Conservation (phyloP, 345 rosid genomes). For the Gossypium australe region DNA sequence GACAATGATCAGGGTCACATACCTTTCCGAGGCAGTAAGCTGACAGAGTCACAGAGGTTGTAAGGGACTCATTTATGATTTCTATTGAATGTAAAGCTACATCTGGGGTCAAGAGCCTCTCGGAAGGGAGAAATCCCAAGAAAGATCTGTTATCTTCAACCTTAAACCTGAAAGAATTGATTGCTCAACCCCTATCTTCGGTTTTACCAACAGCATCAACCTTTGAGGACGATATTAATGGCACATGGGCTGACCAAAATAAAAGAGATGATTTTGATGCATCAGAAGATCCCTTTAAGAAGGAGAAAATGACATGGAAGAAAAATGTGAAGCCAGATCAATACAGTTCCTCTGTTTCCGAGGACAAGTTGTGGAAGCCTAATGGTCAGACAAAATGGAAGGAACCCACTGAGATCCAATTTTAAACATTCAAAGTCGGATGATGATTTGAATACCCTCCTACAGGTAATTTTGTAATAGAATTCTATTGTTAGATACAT, state of each 20-base stretch:
- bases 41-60: conserved; percentile 96
- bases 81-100: neutral
- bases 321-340: conserved; percentile 61
- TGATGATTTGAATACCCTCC: conserved; percentile 68
- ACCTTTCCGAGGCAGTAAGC: conserved; percentile 97
- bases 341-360: conserved; percentile 29
- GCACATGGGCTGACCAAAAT: conserved; percentile 75
- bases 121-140: conserved; percentile 80
- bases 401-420: conserved; percentile 24
- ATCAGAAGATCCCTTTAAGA: conserved; percentile 62
- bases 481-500: conserved; percentile 2
- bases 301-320: conserved; percentile 63
- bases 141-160: conserved; percentile 73
- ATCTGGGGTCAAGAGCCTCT: conserved; percentile 93
- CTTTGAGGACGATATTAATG: conserved; percentile 62
- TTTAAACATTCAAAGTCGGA: conserved; percentile 50
- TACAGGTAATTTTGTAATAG: conserved; percentile 48
- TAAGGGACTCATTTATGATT: conserved; percentile 85
- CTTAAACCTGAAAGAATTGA: conserved; percentile 70
- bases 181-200: conserved; percentile 56
- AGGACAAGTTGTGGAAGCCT: conserved; percentile 55
- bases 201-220: conserved; percentile 48
- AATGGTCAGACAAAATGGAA: conserved; percentile 48
- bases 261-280: conserved; percentile 70
- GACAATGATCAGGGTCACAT: conserved; percentile 99